These are phyloP conservation scores for Cryptosporidium canis DNA, from an alignment of 169 alveolate species.

Conservation along the genomic window DNA sequence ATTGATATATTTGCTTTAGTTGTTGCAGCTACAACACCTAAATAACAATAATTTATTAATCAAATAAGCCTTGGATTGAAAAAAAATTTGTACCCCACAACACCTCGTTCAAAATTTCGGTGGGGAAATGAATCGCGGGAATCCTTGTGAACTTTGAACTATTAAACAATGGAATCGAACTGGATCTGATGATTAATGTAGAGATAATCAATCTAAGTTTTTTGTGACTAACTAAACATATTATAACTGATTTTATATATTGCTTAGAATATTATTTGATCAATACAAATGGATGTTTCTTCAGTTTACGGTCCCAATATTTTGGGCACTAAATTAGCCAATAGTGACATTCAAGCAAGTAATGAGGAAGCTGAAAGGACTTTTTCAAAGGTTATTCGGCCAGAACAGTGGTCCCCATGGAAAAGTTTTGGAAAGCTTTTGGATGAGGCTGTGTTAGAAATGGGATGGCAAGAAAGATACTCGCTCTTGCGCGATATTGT, in stretches of 20 bases:
- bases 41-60: neutral
- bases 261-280: too few relatives aligned
- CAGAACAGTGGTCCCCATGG: slow-evolving; percentile 71
- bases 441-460: slow-evolving; percentile 53
- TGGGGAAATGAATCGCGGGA: slow-evolving; percentile 2
- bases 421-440: slow-evolving; percentile 51
- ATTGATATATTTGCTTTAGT: too few relatives aligned
- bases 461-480: slow-evolving; percentile 73
- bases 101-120: neutral
- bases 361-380: neutral
- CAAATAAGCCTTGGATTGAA: neutral
- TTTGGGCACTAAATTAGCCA: neutral
- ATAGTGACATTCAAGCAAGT: neutral
- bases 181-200: neutral
- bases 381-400: slow-evolving; percentile 35
- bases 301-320: slow-evolving; percentile 26
- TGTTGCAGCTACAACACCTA: too few relatives aligned
- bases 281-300: slow-evolving; percentile 1
- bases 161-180: neutral
- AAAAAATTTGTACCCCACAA: neutral
- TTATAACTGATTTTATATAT: too few relatives aligned
- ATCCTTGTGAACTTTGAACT: neutral
- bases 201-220: neutral
- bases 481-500: slow-evolving; percentile 34
- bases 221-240: neutral